Percentiles rank a stretch among this genome's conserved stretches.
phyloP scores from a whole-genome alignment of 23 red algal species.

The Pyropia yezoensis region DNA sequence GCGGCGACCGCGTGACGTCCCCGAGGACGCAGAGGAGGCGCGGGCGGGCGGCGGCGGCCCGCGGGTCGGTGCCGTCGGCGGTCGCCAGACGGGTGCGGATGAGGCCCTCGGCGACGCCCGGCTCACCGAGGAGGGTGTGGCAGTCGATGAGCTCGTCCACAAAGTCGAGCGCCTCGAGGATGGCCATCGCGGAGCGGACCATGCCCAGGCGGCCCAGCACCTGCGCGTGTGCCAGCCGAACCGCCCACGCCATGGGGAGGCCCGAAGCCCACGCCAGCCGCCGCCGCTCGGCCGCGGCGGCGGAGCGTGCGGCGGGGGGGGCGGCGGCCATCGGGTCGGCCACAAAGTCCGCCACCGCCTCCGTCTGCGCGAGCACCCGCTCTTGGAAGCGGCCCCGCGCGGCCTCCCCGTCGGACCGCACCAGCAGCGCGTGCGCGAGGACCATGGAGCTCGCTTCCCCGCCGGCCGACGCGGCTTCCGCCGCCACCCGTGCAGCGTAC shows the following conservation, averaged over 20 bases:
- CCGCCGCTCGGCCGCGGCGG: slow-evolving; percentile 32
- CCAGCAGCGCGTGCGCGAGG: slow-evolving; percentile 44
- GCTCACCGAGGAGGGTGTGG: slow-evolving; percentile 81
- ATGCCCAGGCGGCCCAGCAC: slow-evolving; percentile 82
- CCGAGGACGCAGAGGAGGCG: slow-evolving; percentile 81
- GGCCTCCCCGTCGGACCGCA: slow-evolving; percentile 43
- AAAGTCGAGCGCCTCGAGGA: slow-evolving; percentile 69
- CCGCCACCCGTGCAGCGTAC: slow-evolving; percentile 28
- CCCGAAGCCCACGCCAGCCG: slow-evolving; percentile 43
- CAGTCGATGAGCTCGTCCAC: slow-evolving; percentile 96
- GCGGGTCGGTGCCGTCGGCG: slow-evolving; percentile 23
- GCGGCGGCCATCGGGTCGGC: slow-evolving; percentile 9
- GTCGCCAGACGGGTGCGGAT: slow-evolving; percentile 55
- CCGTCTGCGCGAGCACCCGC: slow-evolving; percentile 75
- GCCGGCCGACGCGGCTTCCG: slow-evolving; percentile 8
- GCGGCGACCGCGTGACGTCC: slow-evolving; percentile 58
- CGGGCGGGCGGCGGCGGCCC: slow-evolving; percentile 30
- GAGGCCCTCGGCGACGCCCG: slow-evolving; percentile 50
- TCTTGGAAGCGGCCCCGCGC: slow-evolving; percentile 74
- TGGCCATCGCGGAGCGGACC: slow-evolving; percentile 83
- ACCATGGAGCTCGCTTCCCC: slow-evolving; percentile 29
- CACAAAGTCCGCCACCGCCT: slow-evolving; percentile 61
- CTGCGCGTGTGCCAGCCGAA: slow-evolving; percentile 71
- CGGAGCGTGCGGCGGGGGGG: background rate
- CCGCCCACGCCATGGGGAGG: slow-evolving; percentile 67